A percentile compares a stretch with the other conserved stretches of the same genome.
phyloP scores from a whole-genome alignment of 345 rosid genomes.

The Microthlaspi erraticum region DNA sequence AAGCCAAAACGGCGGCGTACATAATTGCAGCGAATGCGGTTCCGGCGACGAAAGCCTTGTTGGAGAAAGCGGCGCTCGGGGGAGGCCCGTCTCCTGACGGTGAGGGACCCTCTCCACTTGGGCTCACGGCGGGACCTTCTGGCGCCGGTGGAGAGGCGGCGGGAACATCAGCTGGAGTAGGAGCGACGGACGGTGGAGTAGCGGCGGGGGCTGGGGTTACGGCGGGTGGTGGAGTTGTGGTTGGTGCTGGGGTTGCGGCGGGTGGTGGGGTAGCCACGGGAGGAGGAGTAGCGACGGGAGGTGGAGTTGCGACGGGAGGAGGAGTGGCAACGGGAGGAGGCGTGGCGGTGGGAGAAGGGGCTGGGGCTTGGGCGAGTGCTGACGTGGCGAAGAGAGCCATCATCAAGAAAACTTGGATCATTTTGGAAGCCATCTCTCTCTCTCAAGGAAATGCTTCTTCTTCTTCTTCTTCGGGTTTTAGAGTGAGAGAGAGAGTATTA shows the following conservation, averaged over 20 bases:
- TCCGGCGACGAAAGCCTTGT: slow-evolving; percentile 51
- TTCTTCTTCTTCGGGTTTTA: slow-evolving; percentile 20
- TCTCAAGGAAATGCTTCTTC: not conserved
- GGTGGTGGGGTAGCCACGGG: slow-evolving; percentile 40
- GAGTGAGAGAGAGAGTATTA: slow-evolving; percentile 26
- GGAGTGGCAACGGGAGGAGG: slow-evolving; percentile 27
- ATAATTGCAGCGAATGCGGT: slow-evolving; percentile 60
- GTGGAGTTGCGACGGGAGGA: slow-evolving; percentile 33
- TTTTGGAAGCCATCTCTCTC: slow-evolving; percentile 37
- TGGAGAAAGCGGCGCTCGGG: slow-evolving; percentile 35
- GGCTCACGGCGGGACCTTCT: slow-evolving; percentile 29
- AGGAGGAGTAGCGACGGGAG: slow-evolving; percentile 36
- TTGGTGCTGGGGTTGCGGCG: slow-evolving; percentile 32
- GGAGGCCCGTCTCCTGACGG: too few relatives aligned
- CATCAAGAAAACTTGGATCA: slow-evolving; percentile 33
- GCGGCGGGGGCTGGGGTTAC: slow-evolving; percentile 35
- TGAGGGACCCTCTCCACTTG: too few relatives aligned
- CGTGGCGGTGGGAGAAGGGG: slow-evolving; percentile 42
- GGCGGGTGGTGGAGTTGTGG: slow-evolving; percentile 42
- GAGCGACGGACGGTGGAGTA: slow-evolving; percentile 34
- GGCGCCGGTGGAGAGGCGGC: slow-evolving; percentile 43
- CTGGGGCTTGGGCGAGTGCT: slow-evolving; percentile 43
- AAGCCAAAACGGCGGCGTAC: slow-evolving; percentile 53
- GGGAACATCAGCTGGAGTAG: slow-evolving; percentile 44
- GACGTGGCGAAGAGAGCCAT: slow-evolving; percentile 40